Base-by-base conservation (phyloP, 2,329 filamentous ascomycete species). In the Massarina eburnea region DNA sequence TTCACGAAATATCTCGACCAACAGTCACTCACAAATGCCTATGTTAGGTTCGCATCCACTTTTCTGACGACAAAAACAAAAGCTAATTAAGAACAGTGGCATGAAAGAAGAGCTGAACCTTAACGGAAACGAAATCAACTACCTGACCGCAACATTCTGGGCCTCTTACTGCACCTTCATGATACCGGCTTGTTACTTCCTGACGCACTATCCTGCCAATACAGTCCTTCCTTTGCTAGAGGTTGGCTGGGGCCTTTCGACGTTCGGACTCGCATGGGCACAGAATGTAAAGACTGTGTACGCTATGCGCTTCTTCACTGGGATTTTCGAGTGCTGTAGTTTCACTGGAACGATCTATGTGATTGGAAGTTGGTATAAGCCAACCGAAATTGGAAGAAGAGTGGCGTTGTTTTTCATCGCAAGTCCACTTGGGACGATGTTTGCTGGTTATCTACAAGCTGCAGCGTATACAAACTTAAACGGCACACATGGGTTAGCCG, bases 101-200 rank as follows among this genome's bases (percentile, higher is more conserved):
- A 52, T 52, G 49, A 52, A 36, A 34, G 46, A 52, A 44, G 49
- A 52, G 5, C 26, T 52, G 12, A 34, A 39, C 20, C 46, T 52
- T 9, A 41, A 42, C n/a, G 49, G 49, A 8, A 52, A 49, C 12
- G 42, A 52, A 30, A 33, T 52, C 14, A 52, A 52, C 35, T 52
- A 52, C 27, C 29, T 52, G 22, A 52, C 49, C 46, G 49, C 33
- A 10, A 44, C 52, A 2, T 53, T 63, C 35, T 72, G 70, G 70
- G 66, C 66, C 2, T 69, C 70, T 0, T 73, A 74, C 46, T 73
- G 69, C 51, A 63, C 61, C 3, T 67, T 67, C 30, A 73, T 73
- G 68, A 71, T 73, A 34, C 70, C 71, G 8, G 67, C 70, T 5
- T 68, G 69, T 48, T 73, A 73, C 49, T 67, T 61, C 43, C 50